A percentile compares a stretch with the other conserved stretches of the same genome.
phyloP scores from a whole-genome alignment of 129 eudicot species.

The Artemisia tridentata region DNA sequence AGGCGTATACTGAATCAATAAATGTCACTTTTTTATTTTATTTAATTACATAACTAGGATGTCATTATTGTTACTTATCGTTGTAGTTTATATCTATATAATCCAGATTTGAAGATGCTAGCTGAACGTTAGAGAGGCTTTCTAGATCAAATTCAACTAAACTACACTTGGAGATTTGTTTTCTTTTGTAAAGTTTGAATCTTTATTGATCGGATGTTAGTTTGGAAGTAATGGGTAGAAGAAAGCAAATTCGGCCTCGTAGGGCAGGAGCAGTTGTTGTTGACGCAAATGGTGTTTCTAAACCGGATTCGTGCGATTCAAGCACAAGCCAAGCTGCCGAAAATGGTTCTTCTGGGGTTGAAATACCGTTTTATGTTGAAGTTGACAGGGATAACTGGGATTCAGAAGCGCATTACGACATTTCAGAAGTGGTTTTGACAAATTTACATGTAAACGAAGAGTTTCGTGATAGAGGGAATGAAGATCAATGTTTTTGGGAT shows the following conservation, averaged over 20 bases:
- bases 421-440: slow-evolving; percentile 68
- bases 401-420: slow-evolving; percentile 57
- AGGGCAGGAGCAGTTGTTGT: slow-evolving; percentile 43
- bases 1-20: too few species aligned
- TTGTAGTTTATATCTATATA: slow-evolving; percentile 18
- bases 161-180: neutral
- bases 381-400: slow-evolving; percentile 66
- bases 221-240: slow-evolving; percentile 56
- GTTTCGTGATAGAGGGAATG: slow-evolving; percentile 33
- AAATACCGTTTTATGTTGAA: slow-evolving; percentile 50
- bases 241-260: slow-evolving; percentile 66
- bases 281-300: slow-evolving; percentile 27
- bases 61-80: slow-evolving; percentile 24
- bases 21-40: too few species aligned
- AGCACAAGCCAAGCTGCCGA: slow-evolving; percentile 19
- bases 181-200: neutral
- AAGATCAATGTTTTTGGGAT: slow-evolving; percentile 36
- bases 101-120: slow-evolving; percentile 25
- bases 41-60: slow-evolving; percentile 2
- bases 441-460: slow-evolving; percentile 51
- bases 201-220: neutral
- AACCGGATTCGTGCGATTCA: slow-evolving; percentile 25
- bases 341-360: slow-evolving; percentile 22
- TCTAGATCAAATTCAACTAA: neutral
- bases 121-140: slow-evolving; percentile 14